Conservation (phyloP, 805 yeast species). For the Ogataea degrootiae region DNA sequence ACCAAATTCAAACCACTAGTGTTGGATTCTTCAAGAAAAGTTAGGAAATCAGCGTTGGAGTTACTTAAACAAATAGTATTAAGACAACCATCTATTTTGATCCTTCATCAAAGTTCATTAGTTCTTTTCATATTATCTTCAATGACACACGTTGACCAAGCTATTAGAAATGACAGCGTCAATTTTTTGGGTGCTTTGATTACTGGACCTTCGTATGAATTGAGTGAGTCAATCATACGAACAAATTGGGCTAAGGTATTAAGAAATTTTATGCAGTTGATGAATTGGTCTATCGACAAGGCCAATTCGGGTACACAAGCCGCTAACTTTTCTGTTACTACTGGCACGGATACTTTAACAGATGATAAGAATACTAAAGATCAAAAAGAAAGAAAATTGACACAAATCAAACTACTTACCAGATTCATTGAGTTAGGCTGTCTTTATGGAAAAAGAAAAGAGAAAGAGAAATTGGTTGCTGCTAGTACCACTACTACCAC, state of each 20-base stretch:
- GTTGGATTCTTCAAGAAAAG: slow-evolving; percentile 61
- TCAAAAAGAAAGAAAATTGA: slow-evolving; percentile 29
- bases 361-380: slow-evolving; percentile 24
- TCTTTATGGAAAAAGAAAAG: slow-evolving; percentile 11
- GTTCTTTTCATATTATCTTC: slow-evolving; percentile 81
- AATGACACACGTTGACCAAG: slow-evolving; percentile 85
- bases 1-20: slow-evolving; percentile 57
- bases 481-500: neutral
- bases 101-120: slow-evolving; percentile 53
- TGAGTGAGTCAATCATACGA: slow-evolving; percentile 46
- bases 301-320: slow-evolving; percentile 14
- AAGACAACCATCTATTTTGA: slow-evolving; percentile 50
- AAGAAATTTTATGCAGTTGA: slow-evolving; percentile 57
- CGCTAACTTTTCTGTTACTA: slow-evolving; percentile 23
- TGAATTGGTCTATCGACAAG: slow-evolving; percentile 64
- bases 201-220: slow-evolving; percentile 39
- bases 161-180: slow-evolving; percentile 71
- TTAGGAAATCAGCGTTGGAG: slow-evolving; percentile 51
- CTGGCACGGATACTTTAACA: slow-evolving; percentile 15
- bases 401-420: slow-evolving; percentile 38
- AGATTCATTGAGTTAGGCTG: slow-evolving; percentile 24
- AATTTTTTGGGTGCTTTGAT: slow-evolving; percentile 58
- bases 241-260: slow-evolving; percentile 68
- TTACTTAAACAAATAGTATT: slow-evolving; percentile 45
- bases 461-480: neutral